These are phyloP conservation scores for Citrullus amarus DNA, from an alignment of 306 rosid genomes.

Conservation along the genomic window DNA sequence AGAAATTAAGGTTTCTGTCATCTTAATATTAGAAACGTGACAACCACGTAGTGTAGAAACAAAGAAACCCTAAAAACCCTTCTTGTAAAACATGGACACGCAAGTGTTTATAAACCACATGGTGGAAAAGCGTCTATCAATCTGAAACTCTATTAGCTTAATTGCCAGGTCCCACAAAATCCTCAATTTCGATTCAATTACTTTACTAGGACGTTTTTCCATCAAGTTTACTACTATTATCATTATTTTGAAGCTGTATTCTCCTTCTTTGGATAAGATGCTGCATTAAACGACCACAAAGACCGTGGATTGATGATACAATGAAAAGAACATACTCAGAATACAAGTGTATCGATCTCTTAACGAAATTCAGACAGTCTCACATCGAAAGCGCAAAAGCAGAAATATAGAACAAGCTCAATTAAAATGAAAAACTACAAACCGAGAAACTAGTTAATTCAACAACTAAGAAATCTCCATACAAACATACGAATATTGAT, in stretches of 20 bases:
- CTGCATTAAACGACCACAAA: background rate
- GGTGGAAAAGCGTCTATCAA: background rate
- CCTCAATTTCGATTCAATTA: background rate
- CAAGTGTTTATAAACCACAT: background rate
- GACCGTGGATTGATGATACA: background rate
- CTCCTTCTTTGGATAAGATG: background rate
- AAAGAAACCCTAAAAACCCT: background rate
- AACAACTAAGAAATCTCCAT: background rate
- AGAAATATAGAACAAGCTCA: background rate
- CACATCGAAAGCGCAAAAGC: background rate
- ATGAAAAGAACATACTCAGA: background rate
- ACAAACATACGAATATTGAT: background rate
- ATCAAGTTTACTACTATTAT: background rate
- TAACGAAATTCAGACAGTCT: background rate
- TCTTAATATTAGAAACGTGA: background rate
- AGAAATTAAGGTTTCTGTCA: background rate
- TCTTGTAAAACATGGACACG: background rate
- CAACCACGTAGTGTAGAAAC: background rate
- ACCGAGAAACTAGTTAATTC: background rate
- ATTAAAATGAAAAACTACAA: background rate
- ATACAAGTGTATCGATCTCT: background rate
- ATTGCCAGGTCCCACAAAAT: background rate
- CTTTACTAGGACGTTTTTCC: background rate
- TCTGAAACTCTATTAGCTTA: background rate
- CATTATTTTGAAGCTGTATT: background rate